phyloP scores from a whole-genome alignment of 805 yeast species.

The Saccharomycopsis sp. region DNA sequence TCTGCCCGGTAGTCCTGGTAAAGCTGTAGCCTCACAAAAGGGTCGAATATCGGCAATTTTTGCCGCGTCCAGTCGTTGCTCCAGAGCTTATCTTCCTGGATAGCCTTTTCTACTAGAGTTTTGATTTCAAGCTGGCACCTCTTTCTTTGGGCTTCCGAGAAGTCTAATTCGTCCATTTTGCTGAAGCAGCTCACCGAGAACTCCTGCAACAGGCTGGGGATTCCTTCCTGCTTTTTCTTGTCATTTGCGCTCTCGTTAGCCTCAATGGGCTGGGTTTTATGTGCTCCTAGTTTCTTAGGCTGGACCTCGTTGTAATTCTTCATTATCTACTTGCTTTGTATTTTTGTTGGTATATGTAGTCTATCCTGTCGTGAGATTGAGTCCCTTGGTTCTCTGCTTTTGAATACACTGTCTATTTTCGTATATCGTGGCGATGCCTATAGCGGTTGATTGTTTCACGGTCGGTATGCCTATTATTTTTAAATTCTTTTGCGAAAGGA shows the following conservation, averaged over 20 bases:
- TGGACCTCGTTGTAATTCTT: not conserved
- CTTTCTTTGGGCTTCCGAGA: constrained; percentile 28
- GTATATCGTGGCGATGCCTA: no score
- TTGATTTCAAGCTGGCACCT: constrained; percentile 46
- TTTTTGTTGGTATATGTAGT: no score
- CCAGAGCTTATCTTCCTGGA: constrained; percentile 36
- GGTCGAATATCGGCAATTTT: constrained; percentile 40
- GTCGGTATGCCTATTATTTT: no score
- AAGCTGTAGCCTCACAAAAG: constrained; percentile 1
- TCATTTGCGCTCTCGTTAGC: not conserved
- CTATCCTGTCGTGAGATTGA: no score
- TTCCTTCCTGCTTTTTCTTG: not conserved
- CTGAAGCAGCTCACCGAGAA: constrained; percentile 45
- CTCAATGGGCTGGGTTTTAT: not conserved
- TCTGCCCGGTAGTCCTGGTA: not conserved
- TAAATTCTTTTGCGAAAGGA: no score
- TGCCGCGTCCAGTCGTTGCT: constrained; percentile 49
- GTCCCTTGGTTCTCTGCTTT: no score
- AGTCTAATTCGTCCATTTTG: constrained; percentile 32
- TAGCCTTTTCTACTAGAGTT: constrained; percentile 42
- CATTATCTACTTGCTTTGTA: no score
- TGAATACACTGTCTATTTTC: no score
- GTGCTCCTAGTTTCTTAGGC: not conserved
- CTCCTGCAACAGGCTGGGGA: constrained; percentile 42
- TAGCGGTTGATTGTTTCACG: no score